Percentiles rank a stretch among this genome's conserved stretches.
These are phyloP conservation scores for Apiotrichum montevideense DNA, from an alignment of 1,284 basidiomycete genomes.

Conservation along the genomic window DNA sequence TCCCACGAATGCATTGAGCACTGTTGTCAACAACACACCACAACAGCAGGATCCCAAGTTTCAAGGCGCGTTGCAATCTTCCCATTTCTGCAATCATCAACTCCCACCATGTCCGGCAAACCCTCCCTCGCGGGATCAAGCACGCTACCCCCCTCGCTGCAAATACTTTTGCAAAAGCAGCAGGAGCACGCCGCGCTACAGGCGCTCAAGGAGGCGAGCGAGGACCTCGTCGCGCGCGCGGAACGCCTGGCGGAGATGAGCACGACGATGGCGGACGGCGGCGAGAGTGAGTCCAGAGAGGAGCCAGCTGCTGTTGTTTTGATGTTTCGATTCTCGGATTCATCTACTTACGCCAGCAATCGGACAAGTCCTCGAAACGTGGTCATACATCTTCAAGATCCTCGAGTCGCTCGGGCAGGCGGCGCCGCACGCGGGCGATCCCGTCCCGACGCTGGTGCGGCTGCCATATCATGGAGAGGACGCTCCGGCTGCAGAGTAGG, in stretches of 20 bases:
- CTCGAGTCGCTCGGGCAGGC: conserved; percentile 9
- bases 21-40: conserved; percentile 10
- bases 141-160: conserved; percentile 32
- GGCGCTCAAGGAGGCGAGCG: conserved; percentile 40
- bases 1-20: conserved; percentile 7
- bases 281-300: conserved; percentile 38
- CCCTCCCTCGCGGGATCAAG: background rate
- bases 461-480: background rate
- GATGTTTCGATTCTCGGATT: background rate
- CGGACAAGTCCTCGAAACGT: conserved; percentile 42
- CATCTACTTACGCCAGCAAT: conserved; percentile 25
- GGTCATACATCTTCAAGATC: conserved; percentile 45
- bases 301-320: too few species aligned
- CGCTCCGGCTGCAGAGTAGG: too few species aligned
- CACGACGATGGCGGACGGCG: conserved; percentile 47
- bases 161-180: conserved; percentile 43
- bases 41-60: background rate
- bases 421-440: background rate
- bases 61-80: too few species aligned
- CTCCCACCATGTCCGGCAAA: background rate
- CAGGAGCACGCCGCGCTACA: conserved; percentile 45
- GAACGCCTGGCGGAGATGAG: conserved; percentile 44
- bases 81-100: background rate
- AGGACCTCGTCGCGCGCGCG: conserved; percentile 31
- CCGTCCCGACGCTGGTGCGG: background rate